Evolutionary conservation across 768 basidiomycete species (phyloP), one percentile per base, ranked within the genome.

Genomic region (Paxillus ammoniavirescens): DNA sequence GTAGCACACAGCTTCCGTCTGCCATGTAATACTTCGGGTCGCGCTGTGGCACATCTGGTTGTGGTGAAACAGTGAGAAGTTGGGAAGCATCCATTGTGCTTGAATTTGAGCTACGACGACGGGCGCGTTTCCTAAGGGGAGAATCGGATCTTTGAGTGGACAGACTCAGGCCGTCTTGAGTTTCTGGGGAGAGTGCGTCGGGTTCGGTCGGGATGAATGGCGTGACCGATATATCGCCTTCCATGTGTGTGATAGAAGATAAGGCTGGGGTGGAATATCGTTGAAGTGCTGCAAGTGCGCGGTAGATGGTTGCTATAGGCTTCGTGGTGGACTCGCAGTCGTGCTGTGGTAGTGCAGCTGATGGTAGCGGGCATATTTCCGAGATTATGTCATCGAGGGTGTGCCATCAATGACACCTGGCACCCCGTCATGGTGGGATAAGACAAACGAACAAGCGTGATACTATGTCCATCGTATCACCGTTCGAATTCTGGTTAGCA

Each of bases 1-100:
- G 73, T 42, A 90, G 64, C 15, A 88, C 74, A 58, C 83, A 87
- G 60, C 85, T 87, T 42, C 87, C 88, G 59, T 88, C 85, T 35
- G 78, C 72, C 54, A 86, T 75, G 64, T 89, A 90, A 61, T 79
- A 89, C 6, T 63, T 65, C n/a, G 74, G 65, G 60, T 89, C 86
- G 49, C 77, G 62, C 31, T 47, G 41, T 12, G 43, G 64, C 7
- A 35, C 36, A 5, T 58, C 43, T 38, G 48, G 18, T 10, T 62
- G 68, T 15, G 54, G 56, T 10, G 56, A 21, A 30, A 36, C 21
- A 21, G 7, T 26, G 12, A 54, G 10, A 9, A 15, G 41, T 31
- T 38, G 31, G 8, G 47, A 14, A 10, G 55, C 18, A 18, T 55
- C 57, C 28, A 43, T 37, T 28, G 33, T 45, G 33, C 45, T 51